Evolutionary conservation across 345 rosid species (phyloP), one percentile per base, ranked within the genome.

Genomic region (Punica granatum): DNA sequence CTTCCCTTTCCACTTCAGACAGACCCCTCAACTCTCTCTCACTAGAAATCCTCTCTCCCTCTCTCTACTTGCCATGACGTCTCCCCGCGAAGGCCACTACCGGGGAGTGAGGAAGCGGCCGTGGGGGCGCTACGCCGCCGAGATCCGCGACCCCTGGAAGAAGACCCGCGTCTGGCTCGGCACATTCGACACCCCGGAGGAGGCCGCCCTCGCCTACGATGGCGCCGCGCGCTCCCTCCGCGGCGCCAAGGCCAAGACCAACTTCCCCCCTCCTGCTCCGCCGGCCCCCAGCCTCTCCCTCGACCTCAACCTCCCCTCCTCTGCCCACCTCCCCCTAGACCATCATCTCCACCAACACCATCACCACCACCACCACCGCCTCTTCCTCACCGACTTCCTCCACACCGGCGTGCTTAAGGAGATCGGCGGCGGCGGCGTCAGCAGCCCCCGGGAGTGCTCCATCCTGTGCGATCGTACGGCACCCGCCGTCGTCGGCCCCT

Each of bases 81-180:
- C 96, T 19, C 69, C 92, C 26, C 78, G 85, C 19, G 96, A 88
- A 65, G 96, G 86, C 36, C 98, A 88, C 79, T 90, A 85, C 85
- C 76, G 96, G 51, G 98, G 98, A 14, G 98, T 92, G 19, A 64
- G 97, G 42, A 92, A 92, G 92, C 77, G 98, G 75, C 98, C 98
- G 13, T 92, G 98, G 98, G 98, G 98, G 5, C 86, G 97, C 28
- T 92, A 90, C 80, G 97, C 97, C 0, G 98, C 98, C 0, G 98
- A 92, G 84, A 92, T 92, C 67, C 89, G 98, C 32, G 98, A 90
- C 78, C 98, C 98, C 0, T 90, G 97, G 96, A 92, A 92, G 84
- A 92, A 92, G 74, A 85, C 96, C 12, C 76, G 97, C 69, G 97
- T 90, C 37, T 92, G 98, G 98, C 71, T 92, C 67, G 98, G 98